These are phyloP conservation scores for Zygoascus biomembranicola DNA, from an alignment of 805 yeast species.

Conservation along the genomic window DNA sequence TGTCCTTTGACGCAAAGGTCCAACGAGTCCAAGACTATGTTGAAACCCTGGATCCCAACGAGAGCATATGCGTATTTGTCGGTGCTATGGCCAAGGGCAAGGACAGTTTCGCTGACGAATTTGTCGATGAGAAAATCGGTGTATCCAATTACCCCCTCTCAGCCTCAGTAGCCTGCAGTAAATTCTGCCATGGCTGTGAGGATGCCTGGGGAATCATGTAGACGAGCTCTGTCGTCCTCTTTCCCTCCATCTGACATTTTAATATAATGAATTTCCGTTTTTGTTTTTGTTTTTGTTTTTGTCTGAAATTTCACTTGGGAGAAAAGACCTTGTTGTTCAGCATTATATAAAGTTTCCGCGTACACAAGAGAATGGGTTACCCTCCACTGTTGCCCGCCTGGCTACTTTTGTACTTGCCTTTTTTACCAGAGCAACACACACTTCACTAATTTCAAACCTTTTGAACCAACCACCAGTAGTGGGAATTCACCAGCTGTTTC, in stretches of 20 bases:
- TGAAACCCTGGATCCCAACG: constrained; percentile 68
- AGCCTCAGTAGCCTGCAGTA: constrained; percentile 96
- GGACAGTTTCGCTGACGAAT: constrained; percentile 96
- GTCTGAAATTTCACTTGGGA: not conserved
- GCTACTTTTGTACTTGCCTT: not conserved
- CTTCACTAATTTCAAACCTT: not conserved
- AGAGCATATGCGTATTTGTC: constrained; percentile 94
- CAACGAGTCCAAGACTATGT: constrained; percentile 85
- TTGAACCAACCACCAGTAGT: not conserved
- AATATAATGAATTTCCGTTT: not conserved
- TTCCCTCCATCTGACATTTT: too few relatives aligned
- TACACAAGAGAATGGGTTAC: not conserved
- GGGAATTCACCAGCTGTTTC: not conserved
- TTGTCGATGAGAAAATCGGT: constrained; percentile 92
- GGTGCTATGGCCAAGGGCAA: constrained; percentile 99
- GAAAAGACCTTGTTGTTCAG: not conserved
- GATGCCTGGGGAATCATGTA: constrained; percentile 86
- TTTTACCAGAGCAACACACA: not conserved
- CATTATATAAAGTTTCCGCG: not conserved
- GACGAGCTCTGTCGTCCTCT: not conserved
- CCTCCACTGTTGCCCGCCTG: not conserved
- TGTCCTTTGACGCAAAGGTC: constrained; percentile 87
- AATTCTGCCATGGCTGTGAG: constrained; percentile 97
- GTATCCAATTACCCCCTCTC: constrained; percentile 91
- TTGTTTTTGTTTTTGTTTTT: not conserved